A percentile compares a stretch with the other conserved stretches of the same genome.
Evolutionary conservation across 2,329 filamentous ascomycete species (phyloP).

Genomic region (Beauveria sp.): DNA sequence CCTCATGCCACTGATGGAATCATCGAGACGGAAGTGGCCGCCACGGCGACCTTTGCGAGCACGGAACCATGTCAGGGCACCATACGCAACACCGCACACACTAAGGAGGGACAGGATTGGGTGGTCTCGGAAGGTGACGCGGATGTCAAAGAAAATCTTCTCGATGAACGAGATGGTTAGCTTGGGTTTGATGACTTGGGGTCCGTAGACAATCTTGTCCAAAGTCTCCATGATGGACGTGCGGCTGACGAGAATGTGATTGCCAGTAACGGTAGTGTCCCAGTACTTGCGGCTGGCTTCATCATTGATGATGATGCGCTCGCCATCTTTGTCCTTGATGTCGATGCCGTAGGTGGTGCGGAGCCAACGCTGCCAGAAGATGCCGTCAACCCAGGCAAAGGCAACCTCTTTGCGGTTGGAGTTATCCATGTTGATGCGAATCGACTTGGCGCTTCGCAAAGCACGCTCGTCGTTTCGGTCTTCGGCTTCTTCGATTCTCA

Average conservation of each 20-base stretch:
- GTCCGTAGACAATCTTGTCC: slow-evolving; percentile 59
- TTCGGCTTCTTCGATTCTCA: slow-evolving; percentile 92
- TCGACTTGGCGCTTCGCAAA: slow-evolving; percentile 78
- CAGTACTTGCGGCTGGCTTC: slow-evolving; percentile 82
- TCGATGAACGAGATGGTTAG: slow-evolving; percentile 66
- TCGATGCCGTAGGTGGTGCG: slow-evolving; percentile 91
- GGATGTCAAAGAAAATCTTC: slow-evolving; percentile 63
- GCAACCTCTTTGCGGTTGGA: slow-evolving; percentile 80
- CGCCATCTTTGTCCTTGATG: slow-evolving; percentile 73
- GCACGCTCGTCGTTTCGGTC: slow-evolving; percentile 87
- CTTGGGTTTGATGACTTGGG: slow-evolving; percentile 67
- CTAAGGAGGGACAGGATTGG: slow-evolving; percentile 51
- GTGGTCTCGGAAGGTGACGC: slow-evolving; percentile 50
- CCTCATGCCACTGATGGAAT: slow-evolving; percentile 38
- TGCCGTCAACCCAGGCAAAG: slow-evolving; percentile 95
- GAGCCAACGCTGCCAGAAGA: slow-evolving; percentile 97
- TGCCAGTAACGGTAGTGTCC: slow-evolving; percentile 85
- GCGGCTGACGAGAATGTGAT: slow-evolving; percentile 80
- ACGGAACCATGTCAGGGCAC: slow-evolving; percentile 44
- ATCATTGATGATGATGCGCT: slow-evolving; percentile 93
- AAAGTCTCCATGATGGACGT: slow-evolving; percentile 87
- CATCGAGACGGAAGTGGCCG: slow-evolving; percentile 56
- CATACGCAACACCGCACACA: slow-evolving; percentile 48
- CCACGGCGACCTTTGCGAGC: slow-evolving; percentile 47
- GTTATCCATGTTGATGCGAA: slow-evolving; percentile 84